phyloP scores from a whole-genome alignment of 805 yeast genomes.

The Candida nanaspora region DNA sequence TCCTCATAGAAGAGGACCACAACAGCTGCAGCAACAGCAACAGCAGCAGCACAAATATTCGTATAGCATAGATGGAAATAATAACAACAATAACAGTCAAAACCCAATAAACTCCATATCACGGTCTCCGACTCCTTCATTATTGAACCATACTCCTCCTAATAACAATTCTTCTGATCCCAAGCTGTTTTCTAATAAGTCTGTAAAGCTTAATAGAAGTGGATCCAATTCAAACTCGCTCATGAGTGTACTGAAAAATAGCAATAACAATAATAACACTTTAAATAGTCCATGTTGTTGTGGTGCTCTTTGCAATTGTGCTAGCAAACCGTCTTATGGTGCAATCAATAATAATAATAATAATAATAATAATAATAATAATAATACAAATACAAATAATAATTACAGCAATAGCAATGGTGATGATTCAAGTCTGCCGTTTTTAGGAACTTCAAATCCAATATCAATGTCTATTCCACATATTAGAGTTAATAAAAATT shows the following conservation, averaged over 20 bases:
- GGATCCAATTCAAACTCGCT: neutral
- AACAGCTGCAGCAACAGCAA: neutral
- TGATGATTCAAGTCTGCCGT: neutral
- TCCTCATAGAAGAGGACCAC: neutral
- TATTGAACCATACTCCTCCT: neutral
- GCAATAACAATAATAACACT: neutral
- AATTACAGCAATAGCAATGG: neutral
- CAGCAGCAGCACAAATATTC: neutral
- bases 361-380: neutral
- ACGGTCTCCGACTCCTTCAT: neutral
- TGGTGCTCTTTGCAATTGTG: neutral
- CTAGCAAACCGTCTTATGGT: too few relatives aligned
- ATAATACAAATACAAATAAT: neutral
- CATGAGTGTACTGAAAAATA: neutral
- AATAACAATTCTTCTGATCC: neutral
- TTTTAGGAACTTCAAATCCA: neutral
- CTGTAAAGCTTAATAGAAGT: neutral
- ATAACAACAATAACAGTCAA: neutral
- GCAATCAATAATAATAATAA: too few relatives aligned
- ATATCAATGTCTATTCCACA: slow-evolving; percentile 1
- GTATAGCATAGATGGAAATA: neutral
- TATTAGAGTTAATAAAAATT: slow-evolving; percentile 1
- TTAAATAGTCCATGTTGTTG: neutral
- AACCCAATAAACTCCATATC: neutral
- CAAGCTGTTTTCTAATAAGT: neutral